These are phyloP conservation scores for Emergomyces orientalis DNA, from an alignment of 2,329 filamentous ascomycete genomes.

Conservation along the genomic window DNA sequence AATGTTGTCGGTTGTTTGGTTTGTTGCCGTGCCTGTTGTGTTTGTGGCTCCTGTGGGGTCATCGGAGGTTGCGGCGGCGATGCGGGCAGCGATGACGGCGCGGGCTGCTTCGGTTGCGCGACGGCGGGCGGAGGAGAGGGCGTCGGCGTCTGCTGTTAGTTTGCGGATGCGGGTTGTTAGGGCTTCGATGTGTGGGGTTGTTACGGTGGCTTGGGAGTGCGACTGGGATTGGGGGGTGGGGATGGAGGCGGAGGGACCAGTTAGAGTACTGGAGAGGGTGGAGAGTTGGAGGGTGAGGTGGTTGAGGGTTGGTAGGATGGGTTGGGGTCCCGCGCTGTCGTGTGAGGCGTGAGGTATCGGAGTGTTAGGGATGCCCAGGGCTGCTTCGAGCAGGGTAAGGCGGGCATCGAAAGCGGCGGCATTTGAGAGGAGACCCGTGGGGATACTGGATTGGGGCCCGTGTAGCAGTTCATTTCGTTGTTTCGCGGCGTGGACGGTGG, in stretches of 20 bases:
- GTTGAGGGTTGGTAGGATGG: slow-evolving; percentile 74
- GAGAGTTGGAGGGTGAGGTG: slow-evolving; percentile 71
- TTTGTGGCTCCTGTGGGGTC: slow-evolving; percentile 27
- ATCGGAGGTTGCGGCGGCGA: slow-evolving; percentile 27
- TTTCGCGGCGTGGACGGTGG: background rate
- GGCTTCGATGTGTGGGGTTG: slow-evolving; percentile 37
- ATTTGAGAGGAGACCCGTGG: slow-evolving; percentile 56
- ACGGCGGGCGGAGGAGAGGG: slow-evolving; percentile 35
- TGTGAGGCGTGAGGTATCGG: slow-evolving; percentile 45
- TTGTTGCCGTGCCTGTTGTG: slow-evolving; percentile 25
- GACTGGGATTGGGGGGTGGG: slow-evolving; percentile 18
- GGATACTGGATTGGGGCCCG: slow-evolving; percentile 14
- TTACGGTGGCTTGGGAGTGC: slow-evolving; percentile 21
- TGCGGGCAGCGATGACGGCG: slow-evolving; percentile 32
- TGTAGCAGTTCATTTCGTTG: slow-evolving; percentile 10
- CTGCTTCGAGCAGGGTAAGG: slow-evolving; percentile 66
- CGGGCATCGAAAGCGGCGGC: slow-evolving; percentile 82
- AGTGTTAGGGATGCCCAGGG: slow-evolving; percentile 66
- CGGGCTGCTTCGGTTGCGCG: slow-evolving; percentile 36
- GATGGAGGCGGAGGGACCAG: slow-evolving; percentile 27
- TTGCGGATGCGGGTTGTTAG: slow-evolving; percentile 36
- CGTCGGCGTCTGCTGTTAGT: slow-evolving; percentile 37
- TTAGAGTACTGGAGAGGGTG: slow-evolving; percentile 51
- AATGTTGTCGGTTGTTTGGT: slow-evolving; percentile 28
- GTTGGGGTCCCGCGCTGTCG: slow-evolving; percentile 41